A percentile compares a stretch with the other conserved stretches of the same genome.
These are phyloP conservation scores for Lactarius sp. DNA, from an alignment of 768 basidiomycete genomes.

Conservation along the genomic window DNA sequence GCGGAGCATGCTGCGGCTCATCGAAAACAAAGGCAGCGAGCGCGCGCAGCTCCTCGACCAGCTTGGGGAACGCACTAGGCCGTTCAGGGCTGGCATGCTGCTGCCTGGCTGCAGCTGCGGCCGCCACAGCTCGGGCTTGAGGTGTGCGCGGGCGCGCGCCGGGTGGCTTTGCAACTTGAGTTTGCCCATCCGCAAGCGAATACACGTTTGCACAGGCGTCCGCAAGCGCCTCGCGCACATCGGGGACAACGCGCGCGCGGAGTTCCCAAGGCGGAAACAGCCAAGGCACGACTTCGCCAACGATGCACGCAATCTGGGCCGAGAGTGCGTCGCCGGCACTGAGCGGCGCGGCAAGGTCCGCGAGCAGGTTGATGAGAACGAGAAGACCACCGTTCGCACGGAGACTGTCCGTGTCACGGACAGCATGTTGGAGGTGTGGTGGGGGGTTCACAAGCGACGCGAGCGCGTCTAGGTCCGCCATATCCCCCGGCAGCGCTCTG, in stretches of 20 bases:
- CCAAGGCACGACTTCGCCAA: conserved; percentile 3
- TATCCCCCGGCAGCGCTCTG: neutral
- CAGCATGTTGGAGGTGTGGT: neutral
- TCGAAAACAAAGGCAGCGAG: neutral
- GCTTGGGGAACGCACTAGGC: neutral
- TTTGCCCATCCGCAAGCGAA: neutral
- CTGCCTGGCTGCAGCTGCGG: neutral
- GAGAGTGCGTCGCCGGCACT: conserved; percentile 2
- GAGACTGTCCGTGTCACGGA: conserved; percentile 3
- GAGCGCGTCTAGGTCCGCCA: neutral
- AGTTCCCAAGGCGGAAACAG: conserved; percentile 7
- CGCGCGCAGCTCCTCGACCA: neutral
- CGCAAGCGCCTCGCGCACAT: neutral
- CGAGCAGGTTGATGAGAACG: conserved; percentile 2
- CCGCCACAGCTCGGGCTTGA: neutral
- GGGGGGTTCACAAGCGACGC: neutral
- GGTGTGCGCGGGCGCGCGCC: neutral
- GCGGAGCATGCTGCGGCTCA: neutral
- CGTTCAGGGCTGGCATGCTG: neutral
- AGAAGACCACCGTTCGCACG: conserved; percentile 6
- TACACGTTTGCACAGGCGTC: neutral
- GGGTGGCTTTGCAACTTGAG: neutral
- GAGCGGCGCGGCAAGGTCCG: conserved; percentile 1
- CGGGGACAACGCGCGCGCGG: neutral
- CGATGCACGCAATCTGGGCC: conserved; percentile 6